phyloP scores from a whole-genome alignment of 768 basidiomycete genomes.

The Termitomyces titanicus region DNA sequence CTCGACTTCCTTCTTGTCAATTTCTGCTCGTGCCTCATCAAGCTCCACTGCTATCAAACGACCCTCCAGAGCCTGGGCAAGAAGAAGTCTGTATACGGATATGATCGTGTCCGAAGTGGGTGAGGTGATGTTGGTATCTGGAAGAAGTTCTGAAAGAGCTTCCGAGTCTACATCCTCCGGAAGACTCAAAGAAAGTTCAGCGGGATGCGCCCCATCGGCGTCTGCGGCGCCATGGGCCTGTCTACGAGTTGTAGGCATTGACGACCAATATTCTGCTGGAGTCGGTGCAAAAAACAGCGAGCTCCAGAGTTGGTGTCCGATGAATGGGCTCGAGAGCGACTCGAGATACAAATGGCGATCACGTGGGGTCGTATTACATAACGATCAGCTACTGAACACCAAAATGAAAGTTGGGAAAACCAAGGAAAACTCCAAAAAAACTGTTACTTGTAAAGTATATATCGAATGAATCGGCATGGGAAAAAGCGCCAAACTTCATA shows the following conservation, averaged over 20 bases:
- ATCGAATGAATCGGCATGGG: conserved; percentile 43
- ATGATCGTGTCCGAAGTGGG: conserved; percentile 60
- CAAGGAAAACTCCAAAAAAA: no score
- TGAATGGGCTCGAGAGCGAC: no score
- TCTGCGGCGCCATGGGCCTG: conserved; percentile 50
- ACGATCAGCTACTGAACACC: not conserved
- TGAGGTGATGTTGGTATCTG: conserved; percentile 52
- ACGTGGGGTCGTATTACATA: conserved; percentile 12
- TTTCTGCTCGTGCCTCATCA: conserved; percentile 66
- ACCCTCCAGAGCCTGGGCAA: conserved; percentile 52
- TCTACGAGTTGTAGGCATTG: conserved; percentile 53
- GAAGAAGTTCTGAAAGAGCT: conserved; percentile 54
- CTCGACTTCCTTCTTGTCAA: conserved; percentile 74
- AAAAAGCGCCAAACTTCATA: conserved; percentile 64
- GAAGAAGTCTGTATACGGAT: conserved; percentile 57
- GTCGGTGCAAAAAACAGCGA: conserved; percentile 33
- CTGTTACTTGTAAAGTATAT: no score
- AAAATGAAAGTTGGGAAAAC: no score
- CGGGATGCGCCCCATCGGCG: conserved; percentile 24
- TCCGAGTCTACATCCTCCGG: conserved; percentile 70
- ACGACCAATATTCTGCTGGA: conserved; percentile 17
- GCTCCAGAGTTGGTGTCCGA: conserved; percentile 20
- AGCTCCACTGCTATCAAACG: conserved; percentile 58
- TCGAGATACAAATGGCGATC: conserved; percentile 5
- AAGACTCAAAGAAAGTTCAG: conserved; percentile 38